Base-by-base conservation (phyloP, 2,329 filamentous ascomycete species). In the Aspergillus tubingensis region DNA sequence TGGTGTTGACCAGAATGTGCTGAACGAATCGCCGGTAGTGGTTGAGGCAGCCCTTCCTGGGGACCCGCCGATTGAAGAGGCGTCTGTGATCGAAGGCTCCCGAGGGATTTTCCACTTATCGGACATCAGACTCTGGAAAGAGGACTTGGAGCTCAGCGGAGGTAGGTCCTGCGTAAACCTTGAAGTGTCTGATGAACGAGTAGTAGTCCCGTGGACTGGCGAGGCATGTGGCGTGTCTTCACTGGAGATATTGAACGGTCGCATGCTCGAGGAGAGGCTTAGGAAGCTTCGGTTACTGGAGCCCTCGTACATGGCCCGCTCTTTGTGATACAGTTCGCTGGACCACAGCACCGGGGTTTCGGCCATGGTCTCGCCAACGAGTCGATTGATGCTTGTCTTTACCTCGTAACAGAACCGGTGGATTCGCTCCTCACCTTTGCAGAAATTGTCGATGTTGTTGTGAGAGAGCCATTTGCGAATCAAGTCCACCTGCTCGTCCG, bases 401-500 rank as follows among this genome's bases (percentile, higher is more conserved):
- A 98, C 85, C 73, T 98, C 95, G 66, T 92, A 90, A 72, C 90
- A 95, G 75, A 99, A 95, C 10, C 93, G 88, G 73, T 98, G 95
- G 38, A 99, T 94, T 54, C 95, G 83, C 77, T 99, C 95, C 74
- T 99, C 95, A 5, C 94, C 95, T 67, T 88, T 89, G 77, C 95
- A 99, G 67, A 98, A 94, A 71, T 96, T 96, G 73, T 96, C 92
- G 32, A 98, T 89, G 13, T 88, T 87, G 65, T 88, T 89, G 66
- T 90, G 87, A 52, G 90, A 87, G 56, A 98, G 82, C 92, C 94
- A 99, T 58, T 87, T 86, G 19, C 85, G 81, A 0, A 92, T 96
- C 66, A 92, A 88, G 54, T 96, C 91, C 0, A 93, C 89, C 74
- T 98, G 95, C 58, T 96, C 92, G 72, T 98, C 94, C n/a, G 91